A percentile compares a stretch with the other conserved stretches of the same genome.
phyloP scores from a whole-genome alignment of 2,329 filamentous ascomycete genomes.

The Fusarium illudens region DNA sequence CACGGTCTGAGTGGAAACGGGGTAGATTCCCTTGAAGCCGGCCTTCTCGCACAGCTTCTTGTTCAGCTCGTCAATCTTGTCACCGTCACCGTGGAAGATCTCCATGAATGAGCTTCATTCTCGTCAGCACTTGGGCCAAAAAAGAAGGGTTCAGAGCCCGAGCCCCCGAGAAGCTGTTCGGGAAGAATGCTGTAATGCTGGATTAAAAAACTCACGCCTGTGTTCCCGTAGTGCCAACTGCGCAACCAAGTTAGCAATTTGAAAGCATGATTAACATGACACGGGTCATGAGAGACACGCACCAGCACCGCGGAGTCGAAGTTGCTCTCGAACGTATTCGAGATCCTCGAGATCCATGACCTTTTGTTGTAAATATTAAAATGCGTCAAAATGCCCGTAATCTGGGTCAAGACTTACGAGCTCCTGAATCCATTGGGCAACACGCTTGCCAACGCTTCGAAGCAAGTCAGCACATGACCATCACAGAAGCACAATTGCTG shows the following conservation, averaged over 20 bases:
- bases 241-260: neutral
- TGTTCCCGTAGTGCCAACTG: constrained; percentile 28
- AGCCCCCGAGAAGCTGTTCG: no score
- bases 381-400: neutral
- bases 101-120: constrained; percentile 7
- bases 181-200: no score
- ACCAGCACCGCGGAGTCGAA: constrained; percentile 18
- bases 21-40: constrained; percentile 17
- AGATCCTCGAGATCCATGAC: constrained; percentile 24
- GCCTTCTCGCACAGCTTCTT: constrained; percentile 19
- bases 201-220: constrained; percentile 6
- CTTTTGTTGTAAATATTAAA: neutral
- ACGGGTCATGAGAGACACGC: neutral
- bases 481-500: neutral
- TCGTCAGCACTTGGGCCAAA: neutral
- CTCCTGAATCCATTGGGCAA: constrained; percentile 28
- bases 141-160: no score
- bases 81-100: constrained; percentile 14
- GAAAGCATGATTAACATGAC: neutral
- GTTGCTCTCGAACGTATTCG: constrained; percentile 18
- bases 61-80: constrained; percentile 21
- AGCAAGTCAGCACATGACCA: neutral
- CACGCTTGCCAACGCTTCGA: constrained; percentile 21
- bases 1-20: constrained; percentile 28
- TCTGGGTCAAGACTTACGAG: neutral